Base-by-base conservation (phyloP, 2,329 filamentous ascomycete genomes). In the Paramyrothecium roridum region DNA sequence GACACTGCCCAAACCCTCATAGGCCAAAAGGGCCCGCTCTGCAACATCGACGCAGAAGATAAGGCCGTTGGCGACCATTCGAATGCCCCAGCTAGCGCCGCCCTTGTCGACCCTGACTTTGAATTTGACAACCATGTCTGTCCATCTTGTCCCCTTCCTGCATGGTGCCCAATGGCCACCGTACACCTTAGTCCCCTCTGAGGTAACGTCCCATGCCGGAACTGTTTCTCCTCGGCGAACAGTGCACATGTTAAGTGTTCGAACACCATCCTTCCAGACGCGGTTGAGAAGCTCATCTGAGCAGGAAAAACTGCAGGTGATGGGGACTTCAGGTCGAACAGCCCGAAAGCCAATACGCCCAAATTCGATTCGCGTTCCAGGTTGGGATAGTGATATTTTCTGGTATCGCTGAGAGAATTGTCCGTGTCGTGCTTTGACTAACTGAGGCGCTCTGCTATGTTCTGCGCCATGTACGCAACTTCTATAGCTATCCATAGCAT, bases 401-500 rank as follows among this genome's bases (percentile, higher is more conserved):
- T 43, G 34, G 26, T 46, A 52, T n/a, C 37, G 17, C 37, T 52
- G 37, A 17, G 37, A 45, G 23, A 21, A 46, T 23, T 37, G 33
- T 37, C 33, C 33, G 33, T 37, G 33, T 37, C 33, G 33, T 16
- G 33, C 33, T 37, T 37, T 16, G 33, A 37, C 16, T 16, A 37
- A 37, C 33, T 37, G 33, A 37, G 33, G 33, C 33, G 10, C 33
- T 37, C 33, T 8, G 16, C 33, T 37, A 16, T 16, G 33, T 37
- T 37, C 16, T 37, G 33, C 33, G 33, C 33, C 10, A 16, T 37
- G 33, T 37, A 37, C 33, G 16, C 33, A 37, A 21, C 21, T 52
- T 26, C 52, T 12, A 16, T 53, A 53, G 22, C 34, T 47, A 45
- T 53, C 43, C 23, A 53, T 53, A n/a, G 52, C 52, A 37, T 53